These are phyloP conservation scores for Elaeis oleifera DNA, from an alignment of 202 grass and related monocot species.

Conservation along the genomic window DNA sequence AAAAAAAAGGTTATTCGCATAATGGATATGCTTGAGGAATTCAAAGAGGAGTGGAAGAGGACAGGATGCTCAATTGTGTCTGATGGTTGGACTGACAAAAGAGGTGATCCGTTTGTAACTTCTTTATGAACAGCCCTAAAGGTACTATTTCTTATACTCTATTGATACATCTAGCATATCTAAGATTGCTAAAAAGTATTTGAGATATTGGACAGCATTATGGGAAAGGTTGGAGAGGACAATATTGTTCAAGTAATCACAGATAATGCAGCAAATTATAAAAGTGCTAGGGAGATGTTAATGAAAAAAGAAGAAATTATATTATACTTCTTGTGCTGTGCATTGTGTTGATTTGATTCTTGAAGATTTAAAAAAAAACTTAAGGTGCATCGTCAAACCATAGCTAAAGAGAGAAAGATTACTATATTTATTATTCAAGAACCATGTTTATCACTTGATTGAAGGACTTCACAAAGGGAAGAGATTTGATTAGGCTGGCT, in stretches of 20 bases:
- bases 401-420: not conserved
- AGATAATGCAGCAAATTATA: not conserved
- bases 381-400: no score
- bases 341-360: not conserved
- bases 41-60: no score
- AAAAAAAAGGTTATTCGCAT: no score
- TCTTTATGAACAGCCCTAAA: not conserved
- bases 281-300: not conserved
- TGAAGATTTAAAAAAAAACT: not conserved
- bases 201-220: not conserved
- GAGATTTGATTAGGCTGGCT: not conserved
- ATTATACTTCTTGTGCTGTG: no score
- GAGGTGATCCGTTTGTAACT: not conserved
- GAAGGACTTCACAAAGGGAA: not conserved
- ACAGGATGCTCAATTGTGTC: no score
- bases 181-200: not conserved
- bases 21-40: no score
- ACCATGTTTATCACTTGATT: not conserved
- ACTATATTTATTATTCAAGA: no score
- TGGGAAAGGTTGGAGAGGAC: not conserved
- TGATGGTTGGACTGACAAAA: not conserved
- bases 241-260: no score
- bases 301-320: not conserved
- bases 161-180: not conserved
- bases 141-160: not conserved